Conservation (phyloP, 257 asterid genomes). For the Cordia subcordata region DNA sequence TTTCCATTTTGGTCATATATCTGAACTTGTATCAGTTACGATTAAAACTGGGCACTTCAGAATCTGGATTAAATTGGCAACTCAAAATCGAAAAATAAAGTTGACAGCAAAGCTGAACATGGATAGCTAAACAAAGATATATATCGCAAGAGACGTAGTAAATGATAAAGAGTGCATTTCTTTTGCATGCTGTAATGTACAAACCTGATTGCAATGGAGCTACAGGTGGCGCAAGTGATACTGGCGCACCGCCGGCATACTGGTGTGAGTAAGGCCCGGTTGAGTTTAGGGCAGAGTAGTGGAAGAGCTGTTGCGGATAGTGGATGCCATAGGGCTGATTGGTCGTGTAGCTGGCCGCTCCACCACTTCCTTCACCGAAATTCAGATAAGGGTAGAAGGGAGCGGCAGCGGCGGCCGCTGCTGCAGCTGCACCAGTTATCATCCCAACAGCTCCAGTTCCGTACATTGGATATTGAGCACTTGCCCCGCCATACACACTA, state of each 20-base stretch:
- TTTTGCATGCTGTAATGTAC: slow-evolving; percentile 1
- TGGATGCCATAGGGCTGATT: slow-evolving; percentile 61
- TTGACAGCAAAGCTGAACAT: too few species aligned
- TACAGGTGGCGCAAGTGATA: slow-evolving; percentile 62
- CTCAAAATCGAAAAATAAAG: too few species aligned
- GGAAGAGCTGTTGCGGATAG: slow-evolving; percentile 78
- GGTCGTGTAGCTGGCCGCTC: slow-evolving; percentile 50
- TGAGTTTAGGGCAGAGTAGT: slow-evolving; percentile 49
- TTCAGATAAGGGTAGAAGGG: slow-evolving; percentile 75
- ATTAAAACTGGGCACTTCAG: too few species aligned
- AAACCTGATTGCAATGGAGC: slow-evolving; percentile 85
- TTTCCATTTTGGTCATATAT: too few species aligned
- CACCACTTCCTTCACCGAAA: slow-evolving; percentile 51
- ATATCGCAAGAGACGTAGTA: not conserved
- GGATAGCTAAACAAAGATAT: not conserved
- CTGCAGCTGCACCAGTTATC: slow-evolving; percentile 46
- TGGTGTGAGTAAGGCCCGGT: slow-evolving; percentile 64
- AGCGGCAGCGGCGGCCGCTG: slow-evolving; percentile 45
- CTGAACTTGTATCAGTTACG: too few species aligned
- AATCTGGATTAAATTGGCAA: too few species aligned
- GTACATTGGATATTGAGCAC: slow-evolving; percentile 58
- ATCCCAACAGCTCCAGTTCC: slow-evolving; percentile 61
- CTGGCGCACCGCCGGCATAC: slow-evolving; percentile 77
- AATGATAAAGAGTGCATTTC: not conserved
- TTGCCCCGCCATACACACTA: slow-evolving; percentile 66